These are phyloP conservation scores for Leishmania lainsoni DNA, from an alignment of 208 protist species.

Conservation along the genomic window DNA sequence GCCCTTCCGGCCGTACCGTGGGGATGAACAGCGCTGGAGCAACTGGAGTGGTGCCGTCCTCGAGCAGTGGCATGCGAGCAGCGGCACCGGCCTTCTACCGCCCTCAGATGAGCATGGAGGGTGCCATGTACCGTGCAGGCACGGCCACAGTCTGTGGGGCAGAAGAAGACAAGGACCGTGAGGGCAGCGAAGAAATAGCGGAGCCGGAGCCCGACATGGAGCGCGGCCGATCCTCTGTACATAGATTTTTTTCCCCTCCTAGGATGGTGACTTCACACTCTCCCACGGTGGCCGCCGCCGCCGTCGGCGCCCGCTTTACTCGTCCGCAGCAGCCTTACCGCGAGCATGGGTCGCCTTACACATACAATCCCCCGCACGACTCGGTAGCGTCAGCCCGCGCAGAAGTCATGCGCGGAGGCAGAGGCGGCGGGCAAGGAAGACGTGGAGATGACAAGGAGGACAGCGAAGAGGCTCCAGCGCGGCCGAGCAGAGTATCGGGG, in stretches of 20 bases:
- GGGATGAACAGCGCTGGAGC: neutral
- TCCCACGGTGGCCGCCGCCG: neutral
- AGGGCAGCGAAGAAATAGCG: conserved; percentile 4
- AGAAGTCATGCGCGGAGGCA: neutral
- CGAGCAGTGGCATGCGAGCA: conserved; percentile 14
- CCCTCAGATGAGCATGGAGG: neutral
- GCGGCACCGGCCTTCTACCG: conserved; percentile 16
- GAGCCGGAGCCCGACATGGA: neutral
- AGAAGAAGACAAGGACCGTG: neutral
- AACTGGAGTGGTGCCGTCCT: neutral
- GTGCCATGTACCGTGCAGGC: neutral
- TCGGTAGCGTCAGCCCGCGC: neutral
- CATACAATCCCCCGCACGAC: neutral
- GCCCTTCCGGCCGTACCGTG: neutral
- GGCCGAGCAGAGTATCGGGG: conserved; percentile 28
- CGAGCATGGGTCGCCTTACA: neutral
- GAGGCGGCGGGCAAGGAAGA: neutral
- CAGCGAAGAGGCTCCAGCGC: conserved; percentile 6
- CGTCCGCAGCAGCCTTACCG: neutral
- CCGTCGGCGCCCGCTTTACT: neutral
- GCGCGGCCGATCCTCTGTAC: conserved; percentile 20
- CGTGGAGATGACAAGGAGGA: conserved; percentile 12
- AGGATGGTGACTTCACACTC: neutral
- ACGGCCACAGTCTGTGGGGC: neutral
- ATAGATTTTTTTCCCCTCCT: conserved; percentile 5